These are phyloP conservation scores for Zoysia japonica DNA, from an alignment of 176 grass and related monocot species.

Conservation along the genomic window DNA sequence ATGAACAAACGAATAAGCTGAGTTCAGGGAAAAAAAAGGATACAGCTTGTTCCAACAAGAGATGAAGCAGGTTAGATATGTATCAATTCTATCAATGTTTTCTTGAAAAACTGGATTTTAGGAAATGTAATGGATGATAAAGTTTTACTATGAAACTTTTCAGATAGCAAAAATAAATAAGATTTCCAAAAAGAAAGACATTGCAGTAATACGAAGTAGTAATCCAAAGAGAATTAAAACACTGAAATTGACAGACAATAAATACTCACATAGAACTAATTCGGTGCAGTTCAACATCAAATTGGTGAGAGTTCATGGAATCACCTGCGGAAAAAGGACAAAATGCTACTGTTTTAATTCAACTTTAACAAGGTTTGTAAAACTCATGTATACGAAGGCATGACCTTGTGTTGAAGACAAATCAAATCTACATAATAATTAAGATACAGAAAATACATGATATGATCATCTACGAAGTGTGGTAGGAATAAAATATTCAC, in stretches of 20 bases:
- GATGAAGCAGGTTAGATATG: neutral
- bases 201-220: conserved; percentile 9
- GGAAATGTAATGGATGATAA: neutral
- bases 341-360: conserved; percentile 26
- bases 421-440: conserved; percentile 7
- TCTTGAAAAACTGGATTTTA: conserved; percentile 14
- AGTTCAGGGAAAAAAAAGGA: neutral
- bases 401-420: conserved; percentile 13
- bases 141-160: conserved; percentile 2
- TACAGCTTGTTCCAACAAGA: neutral
- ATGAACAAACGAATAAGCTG: conserved; percentile 17
- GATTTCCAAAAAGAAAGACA: neutral
- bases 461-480: neutral
- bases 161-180: neutral
- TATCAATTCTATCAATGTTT: neutral
- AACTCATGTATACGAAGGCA: neutral
- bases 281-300: conserved; percentile 41
- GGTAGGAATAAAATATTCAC: neutral
- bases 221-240: conserved; percentile 17
- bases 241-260: conserved; percentile 4
- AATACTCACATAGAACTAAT: conserved; percentile 52
- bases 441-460: conserved; percentile 9
- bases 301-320: conserved; percentile 30
- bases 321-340: conserved; percentile 35
- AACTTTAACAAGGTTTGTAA: conserved; percentile 1